Percentiles rank a stretch among this genome's conserved stretches.
Conservation (phyloP, 306 rosid species). For the Senna siamea region DNA sequence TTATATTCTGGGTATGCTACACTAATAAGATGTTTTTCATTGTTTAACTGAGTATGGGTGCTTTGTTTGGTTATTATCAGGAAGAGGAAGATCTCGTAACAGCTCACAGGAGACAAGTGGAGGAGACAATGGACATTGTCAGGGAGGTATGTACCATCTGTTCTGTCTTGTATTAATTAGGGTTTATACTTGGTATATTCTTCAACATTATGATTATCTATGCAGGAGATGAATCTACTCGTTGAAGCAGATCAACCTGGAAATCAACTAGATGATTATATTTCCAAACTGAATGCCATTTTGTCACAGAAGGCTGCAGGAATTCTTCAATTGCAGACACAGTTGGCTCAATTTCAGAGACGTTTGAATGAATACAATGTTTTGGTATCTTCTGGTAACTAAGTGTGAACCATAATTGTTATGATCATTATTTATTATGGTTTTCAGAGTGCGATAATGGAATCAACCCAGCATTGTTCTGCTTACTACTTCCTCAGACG, state of each 20-base stretch:
- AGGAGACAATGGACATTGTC: conserved; percentile 87
- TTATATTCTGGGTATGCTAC: conserved; percentile 19
- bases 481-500: conserved; percentile 7
- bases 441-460: conserved; percentile 31
- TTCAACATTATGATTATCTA: conserved; percentile 30
- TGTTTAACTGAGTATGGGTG: conserved; percentile 33
- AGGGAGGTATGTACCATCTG: conserved; percentile 62
- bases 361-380: conserved; percentile 75
- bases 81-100: conserved; percentile 91
- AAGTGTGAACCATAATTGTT: conserved; percentile 30
- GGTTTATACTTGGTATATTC: background rate
- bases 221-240: conserved; percentile 91
- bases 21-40: background rate
- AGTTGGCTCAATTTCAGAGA: conserved; percentile 79
- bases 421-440: conserved; percentile 5
- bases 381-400: conserved; percentile 58
- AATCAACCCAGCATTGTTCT: conserved; percentile 1
- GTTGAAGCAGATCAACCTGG: conserved; percentile 88
- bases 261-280: conserved; percentile 74
- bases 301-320: conserved; percentile 84
- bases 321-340: conserved; percentile 80
- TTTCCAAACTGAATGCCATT: conserved; percentile 70
- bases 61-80: conserved; percentile 45
- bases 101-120: conserved; percentile 86
- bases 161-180: conserved; percentile 5